Base-by-base conservation (phyloP, 108 stramenopile species). In the Fragilaria crotonensis region DNA sequence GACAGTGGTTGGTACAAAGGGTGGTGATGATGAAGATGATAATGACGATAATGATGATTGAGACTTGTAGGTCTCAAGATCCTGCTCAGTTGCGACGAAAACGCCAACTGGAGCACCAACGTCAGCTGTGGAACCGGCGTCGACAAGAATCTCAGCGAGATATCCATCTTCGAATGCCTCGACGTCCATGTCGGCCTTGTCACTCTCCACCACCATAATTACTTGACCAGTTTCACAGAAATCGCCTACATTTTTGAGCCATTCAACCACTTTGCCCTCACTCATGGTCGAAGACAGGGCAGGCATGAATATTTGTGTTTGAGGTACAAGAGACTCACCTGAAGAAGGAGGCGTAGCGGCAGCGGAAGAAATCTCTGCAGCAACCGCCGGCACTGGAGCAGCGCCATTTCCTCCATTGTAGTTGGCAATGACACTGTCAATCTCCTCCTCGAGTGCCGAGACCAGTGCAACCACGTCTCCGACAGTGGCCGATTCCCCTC, bases 101-200 rank as follows among this genome's bases (percentile, higher is more conserved):
- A 95, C 63, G 2, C 93, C 95, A 46, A 96, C 91, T 21, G 97
- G 89, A 4, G 89, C 71, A 23, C 97, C 97, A 7, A 98, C 97
- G 30, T 72, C 54, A 4, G 92, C 87, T 58, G 60, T 81, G 52
- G 94, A 90, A 19, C 97, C 97, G 58, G 96, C 97, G 7, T 57
- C 73, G 0, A 89, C 91, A 27, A 96, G 68, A 30, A 98, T 96
- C 26, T 93, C 93, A 11, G 95, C 95, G 54, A 98, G 63, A 81
- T 80, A 94, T 17, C 97, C 97, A 72, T 95, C 94, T 47, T 94
- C 93, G 48, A 96, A 98, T 1, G 95, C 88, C 58, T 98, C 97
- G 4, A 96, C 92, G 63, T 98, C 97, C 97, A 98, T 98, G 64
- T 98, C 97, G 9, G 97, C 97, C 77, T 97, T 97, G 67, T 98